A percentile compares a stretch with the other conserved stretches of the same genome.
These are phyloP conservation scores for Yamadazyma philogaea DNA, from an alignment of 805 yeast species.

Conservation along the genomic window DNA sequence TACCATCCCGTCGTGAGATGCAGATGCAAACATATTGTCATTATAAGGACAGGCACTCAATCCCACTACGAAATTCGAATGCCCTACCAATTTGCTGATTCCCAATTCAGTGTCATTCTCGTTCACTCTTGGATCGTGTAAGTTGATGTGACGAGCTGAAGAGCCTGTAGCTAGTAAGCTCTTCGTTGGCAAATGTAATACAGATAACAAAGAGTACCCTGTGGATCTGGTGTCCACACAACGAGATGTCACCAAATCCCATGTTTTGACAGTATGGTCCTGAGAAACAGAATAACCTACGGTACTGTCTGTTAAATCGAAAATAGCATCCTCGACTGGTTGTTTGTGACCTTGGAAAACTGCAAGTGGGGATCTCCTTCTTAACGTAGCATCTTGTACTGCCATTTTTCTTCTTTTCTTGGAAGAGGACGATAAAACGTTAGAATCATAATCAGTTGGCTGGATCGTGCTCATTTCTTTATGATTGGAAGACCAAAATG, in stretches of 20 bases:
- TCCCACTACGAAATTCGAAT: constrained; percentile 83
- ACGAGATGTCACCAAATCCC: constrained; percentile 89
- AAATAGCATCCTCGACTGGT: constrained; percentile 82
- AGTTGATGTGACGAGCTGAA: constrained; percentile 92
- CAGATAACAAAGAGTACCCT: constrained; percentile 76
- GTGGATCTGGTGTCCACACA: constrained; percentile 87
- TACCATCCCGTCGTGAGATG: constrained; percentile 94
- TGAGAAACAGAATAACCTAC: constrained; percentile 94
- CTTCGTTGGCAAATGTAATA: constrained; percentile 62
- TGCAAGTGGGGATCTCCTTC: constrained; percentile 79
- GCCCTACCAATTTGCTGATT: constrained; percentile 70
- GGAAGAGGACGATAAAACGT: constrained; percentile 69
- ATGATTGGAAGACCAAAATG: constrained; percentile 84
- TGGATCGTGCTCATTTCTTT: constrained; percentile 74
- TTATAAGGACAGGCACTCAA: constrained; percentile 72
- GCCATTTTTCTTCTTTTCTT: constrained; percentile 85
- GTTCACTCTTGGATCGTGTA: constrained; percentile 85
- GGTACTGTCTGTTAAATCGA: constrained; percentile 67
- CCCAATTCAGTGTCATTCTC: constrained; percentile 58
- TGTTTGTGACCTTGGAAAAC: constrained; percentile 77
- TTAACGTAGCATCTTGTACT: constrained; percentile 65
- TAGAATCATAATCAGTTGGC: constrained; percentile 40
- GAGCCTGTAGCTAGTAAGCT: constrained; percentile 89
- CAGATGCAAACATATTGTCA: constrained; percentile 81
- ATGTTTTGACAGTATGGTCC: constrained; percentile 91